Evolutionary conservation across 768 basidiomycete genomes (phyloP).

Genomic region (Baorangia bicolor): DNA sequence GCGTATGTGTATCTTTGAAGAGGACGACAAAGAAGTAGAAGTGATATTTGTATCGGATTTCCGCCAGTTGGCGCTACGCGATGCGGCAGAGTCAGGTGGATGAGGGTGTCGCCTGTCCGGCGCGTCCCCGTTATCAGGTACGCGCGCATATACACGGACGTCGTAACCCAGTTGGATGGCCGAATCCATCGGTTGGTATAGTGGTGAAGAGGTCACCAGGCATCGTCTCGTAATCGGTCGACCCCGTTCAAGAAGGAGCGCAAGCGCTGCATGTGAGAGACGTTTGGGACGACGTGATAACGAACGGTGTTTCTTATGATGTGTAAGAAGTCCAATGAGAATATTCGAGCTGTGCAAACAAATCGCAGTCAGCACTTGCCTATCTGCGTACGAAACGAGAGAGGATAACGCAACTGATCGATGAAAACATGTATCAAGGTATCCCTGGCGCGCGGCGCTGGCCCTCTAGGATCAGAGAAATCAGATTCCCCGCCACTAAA

Average conservation of each 20-base stretch:
- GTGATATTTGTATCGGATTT: constrained; percentile 17
- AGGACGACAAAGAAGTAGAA: neutral
- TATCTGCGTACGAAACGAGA: neutral
- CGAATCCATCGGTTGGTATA: constrained; percentile 78
- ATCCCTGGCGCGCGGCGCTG: constrained; percentile 32
- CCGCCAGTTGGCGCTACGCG: constrained; percentile 19
- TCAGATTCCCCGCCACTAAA: constrained; percentile 36
- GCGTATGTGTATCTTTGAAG: constrained; percentile 12
- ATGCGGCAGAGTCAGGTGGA: constrained; percentile 11
- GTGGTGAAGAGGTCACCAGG: constrained; percentile 76
- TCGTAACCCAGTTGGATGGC: constrained; percentile 76
- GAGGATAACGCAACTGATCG: constrained; percentile 40
- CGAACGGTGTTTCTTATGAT: constrained; percentile 55
- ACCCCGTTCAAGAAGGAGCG: constrained; percentile 79
- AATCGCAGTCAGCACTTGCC: constrained; percentile 7
- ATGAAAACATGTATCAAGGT: constrained; percentile 41
- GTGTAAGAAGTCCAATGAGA: constrained; percentile 75
- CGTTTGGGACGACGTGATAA: constrained; percentile 43
- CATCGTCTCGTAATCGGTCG: constrained; percentile 72
- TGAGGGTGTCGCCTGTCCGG: constrained; percentile 45
- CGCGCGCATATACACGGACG: constrained; percentile 65
- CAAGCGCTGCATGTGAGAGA: constrained; percentile 75
- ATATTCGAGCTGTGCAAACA: constrained; percentile 72
- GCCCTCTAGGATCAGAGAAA: constrained; percentile 35
- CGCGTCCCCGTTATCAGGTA: constrained; percentile 66